phyloP scores from a whole-genome alignment of 2,329 filamentous ascomycete genomes.

The Ophiostoma sp. region DNA sequence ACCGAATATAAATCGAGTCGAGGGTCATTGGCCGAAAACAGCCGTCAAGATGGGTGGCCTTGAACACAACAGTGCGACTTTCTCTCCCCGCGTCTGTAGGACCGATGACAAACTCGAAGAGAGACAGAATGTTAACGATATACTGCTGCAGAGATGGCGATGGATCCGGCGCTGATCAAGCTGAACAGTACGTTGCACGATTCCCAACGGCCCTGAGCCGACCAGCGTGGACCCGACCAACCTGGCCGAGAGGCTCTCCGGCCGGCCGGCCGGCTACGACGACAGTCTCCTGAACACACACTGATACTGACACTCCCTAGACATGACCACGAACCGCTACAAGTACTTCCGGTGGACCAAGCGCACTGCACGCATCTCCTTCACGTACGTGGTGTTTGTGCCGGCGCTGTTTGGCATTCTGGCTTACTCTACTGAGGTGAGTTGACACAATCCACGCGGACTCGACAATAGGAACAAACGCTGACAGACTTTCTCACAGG shows the following conservation, averaged over 20 bases:
- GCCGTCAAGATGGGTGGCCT: conserved; percentile 46
- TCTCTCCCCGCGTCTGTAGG: too few relatives aligned
- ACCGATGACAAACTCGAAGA: neutral
- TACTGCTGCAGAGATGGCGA: conserved; percentile 42
- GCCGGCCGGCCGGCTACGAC: neutral
- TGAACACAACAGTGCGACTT: conserved; percentile 45
- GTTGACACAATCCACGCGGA: conserved; percentile 40
- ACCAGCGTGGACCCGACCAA: too few relatives aligned
- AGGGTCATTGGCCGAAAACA: conserved; percentile 22
- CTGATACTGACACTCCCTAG: conserved; percentile 46
- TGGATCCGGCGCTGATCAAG: conserved; percentile 52
- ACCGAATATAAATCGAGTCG: neutral
- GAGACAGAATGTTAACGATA: conserved; percentile 9
- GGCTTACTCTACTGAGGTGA: conserved; percentile 82
- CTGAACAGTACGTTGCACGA: conserved; percentile 43
- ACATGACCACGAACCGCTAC: conserved; percentile 80
- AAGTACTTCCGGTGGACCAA: conserved; percentile 95
- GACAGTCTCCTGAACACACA: conserved; percentile 25
- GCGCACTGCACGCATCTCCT: conserved; percentile 74
- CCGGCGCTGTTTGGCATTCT: conserved; percentile 69
- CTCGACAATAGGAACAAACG: neutral
- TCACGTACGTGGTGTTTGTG: conserved; percentile 73
- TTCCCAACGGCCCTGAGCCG: neutral
- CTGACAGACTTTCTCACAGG: conserved; percentile 53
- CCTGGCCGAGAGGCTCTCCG: neutral